Evolutionary conservation across 228 moss, liverwort and hornwort species (phyloP).

Genomic region (Sphagnum fallax): DNA sequence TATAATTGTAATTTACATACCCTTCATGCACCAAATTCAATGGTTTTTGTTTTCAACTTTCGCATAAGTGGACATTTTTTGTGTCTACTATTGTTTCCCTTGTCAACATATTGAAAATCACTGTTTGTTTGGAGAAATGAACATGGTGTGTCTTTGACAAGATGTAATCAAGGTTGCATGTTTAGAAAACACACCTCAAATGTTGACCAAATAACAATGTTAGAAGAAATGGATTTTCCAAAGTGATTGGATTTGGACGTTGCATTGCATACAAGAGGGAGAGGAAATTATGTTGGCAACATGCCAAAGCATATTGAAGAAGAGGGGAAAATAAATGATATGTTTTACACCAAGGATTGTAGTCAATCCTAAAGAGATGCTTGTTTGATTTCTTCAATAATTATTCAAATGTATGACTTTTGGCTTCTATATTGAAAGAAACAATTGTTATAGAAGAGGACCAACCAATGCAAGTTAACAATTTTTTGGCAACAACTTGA

Average conservation of each 20-base stretch:
- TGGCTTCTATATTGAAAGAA: conserved; percentile 5
- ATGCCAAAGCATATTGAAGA: conserved; percentile 10
- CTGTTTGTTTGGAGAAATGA: conserved; percentile 8
- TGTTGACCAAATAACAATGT: conserved; percentile 13
- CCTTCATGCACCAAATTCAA: conserved; percentile 57
- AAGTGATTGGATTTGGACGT: conserved; percentile 18
- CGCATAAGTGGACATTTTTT: conserved; percentile 29
- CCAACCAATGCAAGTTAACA: conserved; percentile 13
- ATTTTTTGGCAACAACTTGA: conserved; percentile 29
- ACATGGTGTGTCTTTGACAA: conserved; percentile 10
- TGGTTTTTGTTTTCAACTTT: conserved; percentile 47
- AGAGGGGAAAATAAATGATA: conserved; percentile 10
- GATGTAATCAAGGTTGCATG: conserved; percentile 4
- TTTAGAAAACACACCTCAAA: conserved; percentile 11
- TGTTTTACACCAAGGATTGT: neutral
- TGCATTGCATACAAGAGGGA: conserved; percentile 13
- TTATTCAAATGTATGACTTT: neutral
- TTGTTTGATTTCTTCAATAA: neutral
- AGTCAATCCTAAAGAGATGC: neutral
- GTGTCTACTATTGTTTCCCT: conserved; percentile 7
- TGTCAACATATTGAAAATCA: conserved; percentile 4
- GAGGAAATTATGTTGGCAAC: conserved; percentile 2
- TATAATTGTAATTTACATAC: conserved; percentile 36
- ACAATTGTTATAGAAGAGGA: conserved; percentile 15
- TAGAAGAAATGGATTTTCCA: conserved; percentile 9